Percentiles rank a stretch among this genome's conserved stretches.
Conservation (phyloP, 768 basidiomycete genomes). For the Trametes coccinea region DNA sequence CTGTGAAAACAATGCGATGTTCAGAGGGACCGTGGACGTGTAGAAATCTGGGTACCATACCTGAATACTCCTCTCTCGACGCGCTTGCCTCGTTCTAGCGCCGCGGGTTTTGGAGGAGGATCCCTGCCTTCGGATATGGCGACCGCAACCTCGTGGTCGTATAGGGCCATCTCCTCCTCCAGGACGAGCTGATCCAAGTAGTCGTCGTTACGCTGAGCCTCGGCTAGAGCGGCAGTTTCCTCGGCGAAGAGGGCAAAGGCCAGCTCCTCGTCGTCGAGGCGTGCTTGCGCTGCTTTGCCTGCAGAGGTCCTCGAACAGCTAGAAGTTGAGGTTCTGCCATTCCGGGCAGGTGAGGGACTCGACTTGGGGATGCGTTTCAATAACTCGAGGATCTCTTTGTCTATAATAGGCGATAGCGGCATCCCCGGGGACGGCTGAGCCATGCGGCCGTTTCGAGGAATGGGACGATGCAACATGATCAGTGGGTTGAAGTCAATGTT, state of each 20-base stretch:
- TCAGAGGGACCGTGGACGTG: too few relatives aligned
- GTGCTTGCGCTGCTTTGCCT: background rate
- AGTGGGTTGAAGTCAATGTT: too few relatives aligned
- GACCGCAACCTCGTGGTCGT: slow-evolving; percentile 25
- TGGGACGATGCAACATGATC: background rate
- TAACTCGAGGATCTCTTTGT: too few relatives aligned
- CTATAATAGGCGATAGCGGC: background rate
- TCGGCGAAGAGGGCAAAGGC: slow-evolving; percentile 25
- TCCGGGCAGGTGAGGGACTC: background rate
- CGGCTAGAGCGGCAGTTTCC: slow-evolving; percentile 23
- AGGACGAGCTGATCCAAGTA: slow-evolving; percentile 22
- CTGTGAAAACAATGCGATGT: background rate
- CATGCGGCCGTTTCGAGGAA: background rate
- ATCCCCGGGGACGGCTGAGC: background rate
- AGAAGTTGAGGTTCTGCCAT: background rate
- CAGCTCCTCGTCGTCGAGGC: slow-evolving; percentile 26
- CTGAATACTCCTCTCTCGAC: background rate
- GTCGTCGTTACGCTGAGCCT: background rate
- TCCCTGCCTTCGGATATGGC: slow-evolving; percentile 25
- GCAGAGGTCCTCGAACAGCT: background rate
- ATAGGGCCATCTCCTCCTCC: slow-evolving; percentile 24
- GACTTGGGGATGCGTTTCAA: background rate
- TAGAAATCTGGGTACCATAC: background rate
- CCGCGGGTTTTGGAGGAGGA: slow-evolving; percentile 16
- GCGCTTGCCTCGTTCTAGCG: background rate